Evolutionary conservation across 345 rosid species (phyloP), one percentile per base, ranked within the genome.

Genomic region (Linum usitatissimum): DNA sequence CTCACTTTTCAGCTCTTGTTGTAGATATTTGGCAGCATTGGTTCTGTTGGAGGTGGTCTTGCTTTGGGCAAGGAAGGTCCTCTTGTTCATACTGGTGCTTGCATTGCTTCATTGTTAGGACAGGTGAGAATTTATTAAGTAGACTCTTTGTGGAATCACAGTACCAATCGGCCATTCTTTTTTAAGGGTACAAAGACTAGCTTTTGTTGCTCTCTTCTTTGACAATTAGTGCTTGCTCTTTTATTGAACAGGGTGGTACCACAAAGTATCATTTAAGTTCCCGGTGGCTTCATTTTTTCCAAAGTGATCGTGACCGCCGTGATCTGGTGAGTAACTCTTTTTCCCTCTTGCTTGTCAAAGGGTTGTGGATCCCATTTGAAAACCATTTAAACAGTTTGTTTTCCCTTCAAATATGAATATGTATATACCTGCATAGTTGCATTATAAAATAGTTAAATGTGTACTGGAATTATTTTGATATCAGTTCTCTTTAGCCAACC

Each of bases 41-140:
- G 96, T 57, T 92, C 96, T 61, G 97, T 92, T 63, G 98, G 94
- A 65, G 98, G 98, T 75, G 98, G 98, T 57, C 82, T 92, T 68
- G 98, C 97, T 53, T 79, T 89, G 69, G 98, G 98, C 61, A 92
- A 90, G 80, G 98, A 87, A 74, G 98, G 97, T 18, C 98, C 98
- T 61, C 91, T 92, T 61, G 97, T 90, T 69, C 96, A 93, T 66
- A 93, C 80, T 12, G 98, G 98, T 67, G 98, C 98, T 61, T 92
- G 98, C 77, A 92, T 92, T 73, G 96, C 95, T 57, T 93, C 97
- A n/a, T 79, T 93, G 82, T 90, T 90, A 75, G 97, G 97, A 70
- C 99, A 93, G 72, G 96, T 93, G 66, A 82, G 86, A 21, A 39
- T 18, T 55, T 17, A 18, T 30, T 20, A 1, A 54, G 18, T 56